phyloP scores from a whole-genome alignment of 2,329 filamentous ascomycete genomes.

The Apiospora marii region DNA sequence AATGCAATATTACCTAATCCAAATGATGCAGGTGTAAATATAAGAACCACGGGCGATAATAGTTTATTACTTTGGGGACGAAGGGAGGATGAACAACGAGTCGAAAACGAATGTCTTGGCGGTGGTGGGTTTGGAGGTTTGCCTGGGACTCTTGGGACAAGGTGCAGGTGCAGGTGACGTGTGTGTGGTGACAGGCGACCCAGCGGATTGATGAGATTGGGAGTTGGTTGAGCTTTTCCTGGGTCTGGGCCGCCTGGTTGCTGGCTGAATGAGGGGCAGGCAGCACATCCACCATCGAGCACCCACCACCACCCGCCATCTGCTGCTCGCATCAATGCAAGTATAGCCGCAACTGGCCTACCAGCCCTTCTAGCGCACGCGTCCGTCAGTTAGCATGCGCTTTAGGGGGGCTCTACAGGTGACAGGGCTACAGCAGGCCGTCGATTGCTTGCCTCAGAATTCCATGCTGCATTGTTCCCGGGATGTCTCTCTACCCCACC shows the following conservation, averaged over 20 bases:
- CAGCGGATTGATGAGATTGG: neutral
- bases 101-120: constrained; percentile 17
- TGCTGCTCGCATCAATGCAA: neutral
- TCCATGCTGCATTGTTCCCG: neutral
- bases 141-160: neutral
- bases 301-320: neutral
- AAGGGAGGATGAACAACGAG: neutral
- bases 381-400: neutral
- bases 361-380: neutral
- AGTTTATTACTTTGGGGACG: neutral
- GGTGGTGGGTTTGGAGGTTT: constrained; percentile 14
- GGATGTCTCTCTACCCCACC: neutral
- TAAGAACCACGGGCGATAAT: neutral
- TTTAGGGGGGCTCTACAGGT: neutral
- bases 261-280: constrained; percentile 10
- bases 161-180: constrained; percentile 6
- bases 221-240: constrained; percentile 1
- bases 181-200: neutral
- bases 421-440: constrained; percentile 10
- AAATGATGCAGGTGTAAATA: neutral
- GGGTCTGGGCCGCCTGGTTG: neutral
- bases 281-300: neutral
- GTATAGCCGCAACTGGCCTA: neutral
- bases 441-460: neutral
- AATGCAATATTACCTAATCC: neutral